Evolutionary conservation across 192 early-diverging fungal genomes (phyloP), one percentile per base, ranked within the genome.

Genomic region (Rhizophlyctis rosea): DNA sequence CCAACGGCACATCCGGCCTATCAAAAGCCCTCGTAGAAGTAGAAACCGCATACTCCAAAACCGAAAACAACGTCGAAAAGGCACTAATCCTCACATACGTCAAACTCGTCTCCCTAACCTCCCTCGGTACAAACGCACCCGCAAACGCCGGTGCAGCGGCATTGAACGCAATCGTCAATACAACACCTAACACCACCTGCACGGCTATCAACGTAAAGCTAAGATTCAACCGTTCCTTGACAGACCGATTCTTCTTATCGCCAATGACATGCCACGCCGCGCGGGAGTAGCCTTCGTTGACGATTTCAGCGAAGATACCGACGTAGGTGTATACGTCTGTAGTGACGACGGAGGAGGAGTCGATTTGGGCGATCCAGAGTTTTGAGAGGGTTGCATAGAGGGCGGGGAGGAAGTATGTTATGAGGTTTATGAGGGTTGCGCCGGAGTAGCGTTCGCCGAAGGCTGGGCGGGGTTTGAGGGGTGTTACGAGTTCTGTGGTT

Each of bases 201-300:
- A 29, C 21, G 7, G 32, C 49, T 23, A 62, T 62, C 49, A 62
- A 33, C 31, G 61, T 62, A 13, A 18, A 29, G 4, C 27, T 23
- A 28, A 62, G 32, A 4, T n/a, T 21, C 23, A 18, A 11, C 23
- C 63, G 34, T 18, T 32, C 21, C 4, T 21, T 27, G 1, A 53
- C 34, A 33, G 25, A 9, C 32, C 28, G 23, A n/a, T n/a, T n/a
- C 30, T 3, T 13, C 28, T 52, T 32, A 32, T 68, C 62, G 18
- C 67, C 67, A 21, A 68, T 65, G 33, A 70, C 62, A 34, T 54
- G 33, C 31, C 29, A 70, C n/a, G 68, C 50, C 4, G 55, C 68
- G 11, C 68, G 50, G 4, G 68, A 62, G 13, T 67, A 53, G 3
- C 68, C 68, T 52, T 70, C 68, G 33, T 70, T 70, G 52, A 70